These are phyloP conservation scores for Saccharomycopsis microspora DNA, from an alignment of 805 yeast species.

Conservation along the genomic window DNA sequence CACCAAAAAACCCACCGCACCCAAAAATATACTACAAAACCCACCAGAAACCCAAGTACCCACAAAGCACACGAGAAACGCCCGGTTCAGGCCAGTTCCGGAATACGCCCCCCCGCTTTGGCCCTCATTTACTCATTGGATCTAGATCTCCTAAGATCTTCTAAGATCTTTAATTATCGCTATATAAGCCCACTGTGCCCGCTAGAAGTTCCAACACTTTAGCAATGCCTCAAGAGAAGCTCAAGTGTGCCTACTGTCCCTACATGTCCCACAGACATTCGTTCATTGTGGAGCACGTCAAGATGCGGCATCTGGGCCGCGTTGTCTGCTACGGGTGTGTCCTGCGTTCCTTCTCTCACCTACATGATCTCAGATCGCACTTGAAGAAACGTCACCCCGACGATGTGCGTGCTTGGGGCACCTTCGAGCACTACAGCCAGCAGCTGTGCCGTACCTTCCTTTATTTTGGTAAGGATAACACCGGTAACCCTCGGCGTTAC, in stretches of 20 bases:
- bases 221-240: background rate
- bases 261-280: constrained; percentile 5
- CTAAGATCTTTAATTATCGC: background rate
- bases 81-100: no score
- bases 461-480: constrained; percentile 4
- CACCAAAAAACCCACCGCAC: no score
- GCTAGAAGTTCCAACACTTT: background rate
- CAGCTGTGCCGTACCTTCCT: constrained; percentile 5
- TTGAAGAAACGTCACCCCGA: constrained; percentile 3
- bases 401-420: constrained; percentile 12
- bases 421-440: constrained; percentile 1
- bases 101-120: no score
- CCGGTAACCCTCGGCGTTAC: constrained; percentile 5
- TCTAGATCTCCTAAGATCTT: background rate
- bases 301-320: constrained; percentile 1
- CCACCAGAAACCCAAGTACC: no score
- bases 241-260: constrained; percentile 12
- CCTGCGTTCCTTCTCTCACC: background rate
- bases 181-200: background rate
- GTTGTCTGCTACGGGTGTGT: constrained; percentile 12
- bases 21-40: no score
- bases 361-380: constrained; percentile 4
- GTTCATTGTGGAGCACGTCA: constrained; percentile 2
- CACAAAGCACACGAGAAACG: no score
- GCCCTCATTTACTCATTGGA: background rate